Conservation (phyloP, 208 protist species). For the Crithidia mellificae region DNA sequence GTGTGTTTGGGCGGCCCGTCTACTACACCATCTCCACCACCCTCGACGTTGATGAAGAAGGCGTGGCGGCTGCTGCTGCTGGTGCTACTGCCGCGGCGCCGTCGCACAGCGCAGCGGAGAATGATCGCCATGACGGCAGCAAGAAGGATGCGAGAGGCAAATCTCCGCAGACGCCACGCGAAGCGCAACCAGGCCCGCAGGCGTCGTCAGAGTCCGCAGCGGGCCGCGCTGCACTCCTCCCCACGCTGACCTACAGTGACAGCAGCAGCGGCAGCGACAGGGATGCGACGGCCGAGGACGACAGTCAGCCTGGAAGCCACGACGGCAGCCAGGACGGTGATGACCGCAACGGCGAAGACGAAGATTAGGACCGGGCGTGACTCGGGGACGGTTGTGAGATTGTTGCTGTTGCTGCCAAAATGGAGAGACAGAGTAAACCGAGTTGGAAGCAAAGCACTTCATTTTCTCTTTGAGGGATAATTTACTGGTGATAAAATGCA, state of each 20-base stretch:
- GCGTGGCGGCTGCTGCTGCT: neutral
- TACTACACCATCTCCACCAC: conserved; percentile 69
- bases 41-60: conserved; percentile 35
- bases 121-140: too few species aligned
- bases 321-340: neutral
- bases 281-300: conserved; percentile 3
- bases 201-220: neutral
- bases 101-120: too few species aligned
- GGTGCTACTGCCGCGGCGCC: too few species aligned
- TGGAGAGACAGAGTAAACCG: too few species aligned
- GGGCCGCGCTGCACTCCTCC: conserved; percentile 4
- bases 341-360: neutral
- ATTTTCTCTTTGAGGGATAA: too few species aligned
- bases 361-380: neutral
- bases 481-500: too few species aligned
- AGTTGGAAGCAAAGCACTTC: too few species aligned
- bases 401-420: too few species aligned
- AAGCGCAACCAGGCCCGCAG: neutral
- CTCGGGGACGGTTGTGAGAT: too few species aligned
- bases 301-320: neutral
- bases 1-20: conserved; percentile 53
- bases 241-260: conserved; percentile 32
- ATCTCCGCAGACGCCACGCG: too few species aligned
- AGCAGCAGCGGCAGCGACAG: conserved; percentile 24
- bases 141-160: too few species aligned